Percentiles rank a stretch among this genome's conserved stretches.
Conservation (phyloP, 257 asterid species). For the Verbena officinalis region DNA sequence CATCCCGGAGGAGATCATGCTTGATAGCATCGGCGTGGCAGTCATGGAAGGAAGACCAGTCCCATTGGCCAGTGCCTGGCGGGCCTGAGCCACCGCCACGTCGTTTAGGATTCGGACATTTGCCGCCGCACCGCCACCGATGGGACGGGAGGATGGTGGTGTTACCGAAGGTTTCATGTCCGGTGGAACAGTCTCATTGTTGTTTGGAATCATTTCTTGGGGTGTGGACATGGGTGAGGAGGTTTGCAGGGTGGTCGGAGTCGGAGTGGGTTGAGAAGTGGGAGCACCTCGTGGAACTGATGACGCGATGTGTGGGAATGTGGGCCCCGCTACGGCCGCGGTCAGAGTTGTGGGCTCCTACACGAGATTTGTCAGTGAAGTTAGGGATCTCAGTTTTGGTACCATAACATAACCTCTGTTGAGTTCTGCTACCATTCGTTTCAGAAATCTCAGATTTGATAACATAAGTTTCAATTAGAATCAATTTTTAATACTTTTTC, state of each 20-base stretch:
- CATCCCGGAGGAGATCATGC: constrained; percentile 88
- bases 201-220: constrained; percentile 54
- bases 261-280: constrained; percentile 62
- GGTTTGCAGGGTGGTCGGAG: constrained; percentile 66
- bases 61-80: constrained; percentile 79
- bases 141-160: constrained; percentile 68
- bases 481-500: no score
- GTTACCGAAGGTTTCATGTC: constrained; percentile 74
- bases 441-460: no score
- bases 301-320: constrained; percentile 67
- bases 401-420: no score
- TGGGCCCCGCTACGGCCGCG: constrained; percentile 62
- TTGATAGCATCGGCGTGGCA: constrained; percentile 83
- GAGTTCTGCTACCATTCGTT: no score
- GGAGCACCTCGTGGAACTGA: constrained; percentile 81
- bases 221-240: constrained; percentile 86
- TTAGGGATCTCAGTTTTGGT: no score
- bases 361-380: constrained; percentile 23
- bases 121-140: constrained; percentile 71
- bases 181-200: constrained; percentile 61
- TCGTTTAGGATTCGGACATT: constrained; percentile 84
- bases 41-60: constrained; percentile 72
- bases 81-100: constrained; percentile 88
- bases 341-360: constrained; percentile 85
- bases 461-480: no score